Evolutionary conservation across 2,329 filamentous ascomycete genomes (phyloP).

Genomic region (Trichoderma simmonsii): DNA sequence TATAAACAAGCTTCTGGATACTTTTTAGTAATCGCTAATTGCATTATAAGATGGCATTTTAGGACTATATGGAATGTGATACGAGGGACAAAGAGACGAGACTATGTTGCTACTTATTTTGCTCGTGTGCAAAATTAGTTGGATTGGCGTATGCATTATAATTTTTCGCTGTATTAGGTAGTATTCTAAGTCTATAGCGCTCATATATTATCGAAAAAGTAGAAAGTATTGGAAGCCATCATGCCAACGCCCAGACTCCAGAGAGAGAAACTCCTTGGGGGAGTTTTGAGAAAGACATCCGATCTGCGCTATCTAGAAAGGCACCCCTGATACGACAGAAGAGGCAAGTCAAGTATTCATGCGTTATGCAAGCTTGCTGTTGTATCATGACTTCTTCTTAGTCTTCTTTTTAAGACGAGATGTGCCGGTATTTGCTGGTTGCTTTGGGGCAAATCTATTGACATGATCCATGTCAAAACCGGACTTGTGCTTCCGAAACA

Average conservation of each 20-base stretch:
- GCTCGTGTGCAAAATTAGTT: background rate
- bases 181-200: background rate
- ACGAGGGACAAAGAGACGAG: background rate
- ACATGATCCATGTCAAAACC: constrained; percentile 80
- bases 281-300: background rate
- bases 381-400: constrained; percentile 35
- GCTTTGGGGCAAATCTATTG: constrained; percentile 56
- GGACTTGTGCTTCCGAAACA: constrained; percentile 80
- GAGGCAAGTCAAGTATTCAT: constrained; percentile 62
- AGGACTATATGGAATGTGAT: background rate
- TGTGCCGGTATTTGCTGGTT: constrained; percentile 15
- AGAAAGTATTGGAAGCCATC: constrained; percentile 72
- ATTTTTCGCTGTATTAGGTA: constrained; percentile 73
- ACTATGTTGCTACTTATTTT: background rate
- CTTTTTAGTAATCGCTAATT: background rate
- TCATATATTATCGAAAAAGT: constrained; percentile 44
- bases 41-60: background rate
- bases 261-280: constrained; percentile 57
- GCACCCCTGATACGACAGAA: constrained; percentile 50
- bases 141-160: constrained; percentile 52
- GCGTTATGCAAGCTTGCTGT: background rate
- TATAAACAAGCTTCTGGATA: background rate
- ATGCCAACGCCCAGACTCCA: constrained; percentile 66
- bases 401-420: constrained; percentile 38
- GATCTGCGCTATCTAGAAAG: background rate